Conservation (phyloP, 1,139 yeast species). For the Diutina neorugosa region DNA sequence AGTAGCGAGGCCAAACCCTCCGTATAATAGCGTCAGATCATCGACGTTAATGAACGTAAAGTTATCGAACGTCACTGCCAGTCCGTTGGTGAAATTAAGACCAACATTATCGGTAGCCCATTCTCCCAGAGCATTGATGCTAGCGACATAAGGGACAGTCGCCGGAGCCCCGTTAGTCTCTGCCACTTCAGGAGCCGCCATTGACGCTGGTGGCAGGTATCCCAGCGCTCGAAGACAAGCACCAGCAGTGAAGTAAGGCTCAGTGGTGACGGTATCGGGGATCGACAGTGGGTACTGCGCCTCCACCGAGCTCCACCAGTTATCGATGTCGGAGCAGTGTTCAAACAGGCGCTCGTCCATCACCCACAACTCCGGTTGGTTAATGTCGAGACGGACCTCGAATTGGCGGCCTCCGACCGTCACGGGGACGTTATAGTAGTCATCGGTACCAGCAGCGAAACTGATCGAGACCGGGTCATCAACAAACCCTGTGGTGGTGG, state of each 20-base stretch:
- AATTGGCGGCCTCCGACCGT: background rate
- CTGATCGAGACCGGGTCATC: background rate
- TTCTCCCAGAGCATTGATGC: background rate
- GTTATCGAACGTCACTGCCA: background rate
- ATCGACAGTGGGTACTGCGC: background rate
- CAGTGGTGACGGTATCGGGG: background rate
- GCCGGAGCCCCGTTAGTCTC: background rate
- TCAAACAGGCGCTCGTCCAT: background rate
- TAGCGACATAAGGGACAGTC: background rate
- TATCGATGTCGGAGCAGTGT: background rate
- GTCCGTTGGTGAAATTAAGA: background rate
- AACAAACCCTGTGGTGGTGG: background rate
- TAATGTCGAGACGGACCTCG: background rate
- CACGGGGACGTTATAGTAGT: background rate
- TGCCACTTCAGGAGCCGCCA: background rate
- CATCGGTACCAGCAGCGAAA: background rate
- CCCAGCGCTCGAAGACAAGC: background rate
- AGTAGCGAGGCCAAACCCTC: slow-evolving; percentile 51
- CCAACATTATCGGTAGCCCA: background rate
- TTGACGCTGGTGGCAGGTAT: background rate
- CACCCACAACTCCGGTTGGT: slow-evolving; percentile 1
- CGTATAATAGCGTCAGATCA: slow-evolving; percentile 16
- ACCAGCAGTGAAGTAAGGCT: background rate
- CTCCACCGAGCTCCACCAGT: background rate
- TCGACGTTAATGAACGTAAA: background rate